Conservation (phyloP, 1,139 yeast species). For the Petasospora rhodanensis region DNA sequence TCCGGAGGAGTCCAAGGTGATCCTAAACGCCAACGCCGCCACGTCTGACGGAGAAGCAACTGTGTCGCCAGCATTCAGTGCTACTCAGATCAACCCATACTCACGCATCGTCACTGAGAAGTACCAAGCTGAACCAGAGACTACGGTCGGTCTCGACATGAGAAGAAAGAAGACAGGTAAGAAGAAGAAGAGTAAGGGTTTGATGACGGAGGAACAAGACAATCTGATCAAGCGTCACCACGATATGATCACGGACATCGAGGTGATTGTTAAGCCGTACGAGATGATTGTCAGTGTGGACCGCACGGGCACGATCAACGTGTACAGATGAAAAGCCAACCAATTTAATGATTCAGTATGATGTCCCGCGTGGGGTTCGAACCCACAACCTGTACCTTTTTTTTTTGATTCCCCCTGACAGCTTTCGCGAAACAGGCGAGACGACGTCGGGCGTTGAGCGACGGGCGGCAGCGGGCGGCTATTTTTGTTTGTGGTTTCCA, state of each 20-base stretch:
- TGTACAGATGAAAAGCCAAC: constrained; percentile 51
- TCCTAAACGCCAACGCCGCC: constrained; percentile 27
- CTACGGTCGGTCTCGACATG: no score
- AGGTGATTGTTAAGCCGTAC: constrained; percentile 45
- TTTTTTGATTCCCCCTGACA: no score
- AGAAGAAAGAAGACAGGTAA: constrained; percentile 14
- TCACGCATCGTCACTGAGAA: constrained; percentile 33
- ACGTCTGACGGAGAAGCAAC: background rate
- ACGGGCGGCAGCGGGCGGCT: no score
- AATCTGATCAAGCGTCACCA: constrained; percentile 37
- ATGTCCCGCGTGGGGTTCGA: no score
- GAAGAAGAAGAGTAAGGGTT: constrained; percentile 22
- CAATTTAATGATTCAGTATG: no score
- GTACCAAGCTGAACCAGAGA: constrained; percentile 18
- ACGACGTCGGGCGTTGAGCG: no score
- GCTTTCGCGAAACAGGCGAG: no score
- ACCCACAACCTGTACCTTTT: no score
- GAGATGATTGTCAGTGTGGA: constrained; percentile 63
- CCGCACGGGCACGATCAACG: constrained; percentile 55
- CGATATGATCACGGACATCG: constrained; percentile 49
- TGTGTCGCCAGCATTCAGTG: constrained; percentile 28
- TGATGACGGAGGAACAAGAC: constrained; percentile 35
- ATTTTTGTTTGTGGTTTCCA: no score
- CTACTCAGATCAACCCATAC: constrained; percentile 33
- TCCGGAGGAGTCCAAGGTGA: constrained; percentile 36